These are phyloP conservation scores for Cytospora leucostoma DNA, from an alignment of 2,329 filamentous ascomycete genomes.

Conservation along the genomic window DNA sequence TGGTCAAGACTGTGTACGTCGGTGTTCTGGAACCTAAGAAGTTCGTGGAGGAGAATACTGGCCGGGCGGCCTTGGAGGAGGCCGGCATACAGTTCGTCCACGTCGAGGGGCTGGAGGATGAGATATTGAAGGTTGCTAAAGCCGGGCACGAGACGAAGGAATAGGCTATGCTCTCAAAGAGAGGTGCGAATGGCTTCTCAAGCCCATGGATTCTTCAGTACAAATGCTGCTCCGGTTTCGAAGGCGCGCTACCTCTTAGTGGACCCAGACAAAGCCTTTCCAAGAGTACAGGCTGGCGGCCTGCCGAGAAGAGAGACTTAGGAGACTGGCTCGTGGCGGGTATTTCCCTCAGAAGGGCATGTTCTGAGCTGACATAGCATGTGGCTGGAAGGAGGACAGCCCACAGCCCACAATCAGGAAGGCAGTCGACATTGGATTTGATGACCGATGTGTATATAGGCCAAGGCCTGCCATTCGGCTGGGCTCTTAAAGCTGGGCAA, in stretches of 20 bases:
- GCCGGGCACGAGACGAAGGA: conserved; percentile 66
- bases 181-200: background rate
- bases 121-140: conserved; percentile 80
- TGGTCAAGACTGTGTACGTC: conserved; percentile 78
- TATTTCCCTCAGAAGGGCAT: background rate
- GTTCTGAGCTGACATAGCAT: background rate
- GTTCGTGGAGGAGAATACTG: conserved; percentile 82
- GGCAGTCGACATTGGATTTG: background rate
- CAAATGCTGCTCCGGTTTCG: background rate
- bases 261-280: background rate
- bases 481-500: too few relatives aligned
- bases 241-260: background rate
- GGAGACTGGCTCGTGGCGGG: background rate
- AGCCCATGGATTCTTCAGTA: background rate
- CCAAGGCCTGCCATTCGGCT: background rate
- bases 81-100: conserved; percentile 74
- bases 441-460: background rate
- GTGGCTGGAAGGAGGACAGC: background rate
- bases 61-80: conserved; percentile 67
- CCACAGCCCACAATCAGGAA: background rate
- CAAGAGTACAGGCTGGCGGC: background rate
- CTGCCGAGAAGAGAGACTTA: background rate
- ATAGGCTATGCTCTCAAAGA: background rate
- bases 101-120: conserved; percentile 73
- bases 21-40: conserved; percentile 88